phyloP scores from a whole-genome alignment of 2,329 filamentous ascomycete genomes.

The Polytolypa hystricis region DNA sequence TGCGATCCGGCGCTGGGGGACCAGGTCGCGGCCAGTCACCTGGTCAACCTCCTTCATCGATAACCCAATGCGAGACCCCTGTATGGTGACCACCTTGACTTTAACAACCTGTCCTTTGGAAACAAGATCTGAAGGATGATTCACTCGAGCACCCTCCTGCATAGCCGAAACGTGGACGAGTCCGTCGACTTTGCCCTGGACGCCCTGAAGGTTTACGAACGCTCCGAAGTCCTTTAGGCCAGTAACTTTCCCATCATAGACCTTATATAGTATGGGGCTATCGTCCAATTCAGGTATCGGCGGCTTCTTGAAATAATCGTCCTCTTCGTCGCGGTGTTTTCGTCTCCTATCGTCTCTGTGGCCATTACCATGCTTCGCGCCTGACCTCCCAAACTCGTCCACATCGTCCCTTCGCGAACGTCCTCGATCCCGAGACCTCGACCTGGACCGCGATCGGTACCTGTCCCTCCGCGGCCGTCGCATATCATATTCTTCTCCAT shows the following conservation, averaged over 20 bases:
- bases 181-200: slow-evolving; percentile 81
- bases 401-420: slow-evolving; percentile 37
- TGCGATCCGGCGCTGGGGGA: slow-evolving; percentile 64
- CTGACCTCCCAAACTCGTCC: slow-evolving; percentile 47
- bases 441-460: slow-evolving; percentile 43
- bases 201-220: slow-evolving; percentile 83
- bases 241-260: slow-evolving; percentile 83
- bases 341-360: slow-evolving; percentile 27
- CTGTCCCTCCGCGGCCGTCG: slow-evolving; percentile 18
- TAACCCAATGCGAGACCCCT: slow-evolving; percentile 69
- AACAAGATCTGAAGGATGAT: slow-evolving; percentile 82
- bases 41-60: slow-evolving; percentile 99
- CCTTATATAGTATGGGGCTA: slow-evolving; percentile 66
- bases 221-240: slow-evolving; percentile 92
- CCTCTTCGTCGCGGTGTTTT: slow-evolving; percentile 31
- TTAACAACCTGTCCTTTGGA: slow-evolving; percentile 72
- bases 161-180: slow-evolving; percentile 90
- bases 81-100: slow-evolving; percentile 82
- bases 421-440: slow-evolving; percentile 31
- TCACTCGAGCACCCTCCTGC: slow-evolving; percentile 71
- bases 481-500: slow-evolving; percentile 38
- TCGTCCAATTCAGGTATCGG: slow-evolving; percentile 71
- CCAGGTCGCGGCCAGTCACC: slow-evolving; percentile 69
- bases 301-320: slow-evolving; percentile 51
- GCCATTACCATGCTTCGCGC: slow-evolving; percentile 26